phyloP scores from a whole-genome alignment of 352 stramenopile species.

The Phytopythium oedochilum region DNA sequence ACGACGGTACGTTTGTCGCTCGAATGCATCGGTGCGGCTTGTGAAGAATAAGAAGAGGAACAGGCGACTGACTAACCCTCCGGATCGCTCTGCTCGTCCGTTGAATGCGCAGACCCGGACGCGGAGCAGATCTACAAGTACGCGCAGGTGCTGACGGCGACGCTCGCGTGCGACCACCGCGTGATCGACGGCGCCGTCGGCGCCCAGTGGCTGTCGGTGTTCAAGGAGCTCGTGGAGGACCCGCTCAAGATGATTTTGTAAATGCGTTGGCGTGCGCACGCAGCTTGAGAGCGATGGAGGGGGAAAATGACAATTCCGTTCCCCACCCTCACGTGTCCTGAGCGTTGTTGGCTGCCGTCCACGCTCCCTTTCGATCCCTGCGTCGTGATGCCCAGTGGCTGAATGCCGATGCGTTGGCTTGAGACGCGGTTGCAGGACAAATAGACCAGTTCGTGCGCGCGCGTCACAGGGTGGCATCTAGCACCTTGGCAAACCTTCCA shows the following conservation, averaged over 20 bases:
- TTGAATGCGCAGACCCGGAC: conserved; percentile 38
- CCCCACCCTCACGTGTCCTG: neutral
- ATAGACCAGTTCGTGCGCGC: no score
- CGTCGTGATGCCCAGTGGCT: no score
- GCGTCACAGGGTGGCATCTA: neutral
- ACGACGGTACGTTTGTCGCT: conserved; percentile 41
- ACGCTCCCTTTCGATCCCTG: no score
- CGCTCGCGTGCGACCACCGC: conserved; percentile 96
- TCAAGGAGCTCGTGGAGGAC: conserved; percentile 97
- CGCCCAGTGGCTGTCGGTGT: conserved; percentile 93
- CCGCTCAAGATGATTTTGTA: conserved; percentile 97
- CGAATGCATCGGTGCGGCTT: no score
- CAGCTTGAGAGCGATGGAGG: neutral
- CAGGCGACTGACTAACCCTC: neutral
- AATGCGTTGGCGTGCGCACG: conserved; percentile 8
- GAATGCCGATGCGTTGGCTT: no score
- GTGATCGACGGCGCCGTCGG: conserved; percentile 97
- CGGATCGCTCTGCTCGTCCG: conserved; percentile 14
- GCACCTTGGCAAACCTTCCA: neutral
- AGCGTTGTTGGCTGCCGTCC: no score
- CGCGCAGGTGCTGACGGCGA: conserved; percentile 92
- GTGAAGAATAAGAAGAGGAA: no score
- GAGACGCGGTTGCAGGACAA: no score
- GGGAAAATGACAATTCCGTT: neutral
- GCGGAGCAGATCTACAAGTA: conserved; percentile 87